Evolutionary conservation across 257 asterid species (phyloP).

Genomic region (Forsythia viridissima): DNA sequence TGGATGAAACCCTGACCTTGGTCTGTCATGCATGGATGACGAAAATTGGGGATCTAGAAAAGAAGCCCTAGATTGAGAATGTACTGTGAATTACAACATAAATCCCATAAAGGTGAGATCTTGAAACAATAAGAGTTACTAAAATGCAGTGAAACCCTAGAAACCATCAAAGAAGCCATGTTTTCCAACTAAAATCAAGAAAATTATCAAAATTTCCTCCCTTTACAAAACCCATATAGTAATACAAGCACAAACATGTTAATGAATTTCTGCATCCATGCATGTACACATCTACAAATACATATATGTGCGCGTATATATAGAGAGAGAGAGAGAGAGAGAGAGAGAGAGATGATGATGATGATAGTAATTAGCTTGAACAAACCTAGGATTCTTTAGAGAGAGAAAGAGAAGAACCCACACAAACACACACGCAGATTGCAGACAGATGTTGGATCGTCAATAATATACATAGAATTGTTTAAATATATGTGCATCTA

Average conservation of each 20-base stretch:
- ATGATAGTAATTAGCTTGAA: constrained; percentile 14
- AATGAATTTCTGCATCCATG: constrained; percentile 18
- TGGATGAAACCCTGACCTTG: constrained; percentile 25
- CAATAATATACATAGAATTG: constrained; percentile 29
- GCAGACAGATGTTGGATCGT: constrained; percentile 43
- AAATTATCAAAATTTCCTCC: constrained; percentile 24
- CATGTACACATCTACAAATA: constrained; percentile 17
- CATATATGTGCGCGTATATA: constrained; percentile 22
- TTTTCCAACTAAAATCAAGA: constrained; percentile 15
- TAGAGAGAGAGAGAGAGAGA: constrained; percentile 20
- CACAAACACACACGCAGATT: constrained; percentile 35
- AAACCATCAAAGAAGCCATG: constrained; percentile 30
- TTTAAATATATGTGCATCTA: constrained; percentile 6
- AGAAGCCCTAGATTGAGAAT: constrained; percentile 19
- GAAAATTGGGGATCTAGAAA: constrained; percentile 44
- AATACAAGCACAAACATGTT: not conserved
- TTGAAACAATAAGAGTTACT: constrained; percentile 20
- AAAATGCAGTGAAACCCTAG: constrained; percentile 28
- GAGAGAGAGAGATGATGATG: constrained; percentile 20
- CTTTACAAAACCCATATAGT: constrained; percentile 20
- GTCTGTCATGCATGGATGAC: constrained; percentile 11
- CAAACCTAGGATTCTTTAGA: constrained; percentile 37
- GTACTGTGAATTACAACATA: constrained; percentile 18
- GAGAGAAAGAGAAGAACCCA: not conserved
- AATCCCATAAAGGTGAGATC: constrained; percentile 33